Evolutionary conservation across 305 asterid genomes (phyloP).

Genomic region (Solanum hybrid): DNA sequence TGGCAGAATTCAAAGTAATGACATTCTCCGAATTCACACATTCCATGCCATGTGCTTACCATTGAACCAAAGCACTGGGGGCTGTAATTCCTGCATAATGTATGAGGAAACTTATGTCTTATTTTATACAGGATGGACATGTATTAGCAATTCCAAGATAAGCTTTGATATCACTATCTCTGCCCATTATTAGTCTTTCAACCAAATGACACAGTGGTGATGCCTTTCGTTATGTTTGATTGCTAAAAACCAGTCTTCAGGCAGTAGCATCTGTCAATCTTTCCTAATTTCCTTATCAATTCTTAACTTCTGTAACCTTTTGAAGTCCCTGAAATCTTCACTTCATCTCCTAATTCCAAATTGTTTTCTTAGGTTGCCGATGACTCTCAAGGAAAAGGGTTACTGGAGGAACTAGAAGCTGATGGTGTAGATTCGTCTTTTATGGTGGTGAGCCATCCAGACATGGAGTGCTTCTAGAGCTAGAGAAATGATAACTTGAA

Average conservation of each 20-base stretch:
- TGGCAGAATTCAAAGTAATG: background rate
- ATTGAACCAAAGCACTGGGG: background rate
- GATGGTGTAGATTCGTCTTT: slow-evolving; percentile 87
- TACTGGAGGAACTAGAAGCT: slow-evolving; percentile 68
- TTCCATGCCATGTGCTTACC: background rate
- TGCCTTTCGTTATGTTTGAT: background rate
- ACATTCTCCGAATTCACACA: background rate
- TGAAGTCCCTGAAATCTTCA: background rate
- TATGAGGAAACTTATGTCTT: background rate
- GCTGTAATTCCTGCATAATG: background rate
- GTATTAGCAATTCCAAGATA: background rate
- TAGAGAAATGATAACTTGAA: background rate
- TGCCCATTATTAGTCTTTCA: background rate
- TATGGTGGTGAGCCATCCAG: slow-evolving; percentile 46
- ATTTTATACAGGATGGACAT: background rate
- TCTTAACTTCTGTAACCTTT: background rate
- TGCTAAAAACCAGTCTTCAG: background rate
- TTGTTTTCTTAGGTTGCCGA: slow-evolving; percentile 58
- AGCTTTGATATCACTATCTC: background rate
- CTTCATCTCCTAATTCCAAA: background rate
- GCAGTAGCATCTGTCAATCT: background rate
- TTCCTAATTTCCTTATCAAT: background rate
- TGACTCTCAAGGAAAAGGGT: slow-evolving; percentile 85
- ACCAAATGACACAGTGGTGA: background rate
- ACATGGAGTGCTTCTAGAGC: background rate